phyloP scores from a whole-genome alignment of 208 protist genomes.

The Blechomonas ayalai region DNA sequence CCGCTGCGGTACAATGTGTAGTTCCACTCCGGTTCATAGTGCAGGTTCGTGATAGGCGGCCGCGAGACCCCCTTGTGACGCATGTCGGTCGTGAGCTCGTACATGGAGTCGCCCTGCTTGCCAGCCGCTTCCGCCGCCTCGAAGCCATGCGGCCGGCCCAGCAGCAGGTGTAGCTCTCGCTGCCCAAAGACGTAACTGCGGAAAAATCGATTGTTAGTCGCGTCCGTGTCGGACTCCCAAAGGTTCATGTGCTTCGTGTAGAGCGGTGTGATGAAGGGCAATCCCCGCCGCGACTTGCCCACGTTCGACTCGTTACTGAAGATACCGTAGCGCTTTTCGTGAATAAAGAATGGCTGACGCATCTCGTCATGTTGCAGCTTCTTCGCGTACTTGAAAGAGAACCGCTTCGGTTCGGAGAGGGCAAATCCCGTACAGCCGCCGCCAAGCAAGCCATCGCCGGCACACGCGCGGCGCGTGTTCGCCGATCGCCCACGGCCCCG shows the following conservation, averaged over 20 bases:
- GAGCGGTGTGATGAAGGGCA: slow-evolving; percentile 68
- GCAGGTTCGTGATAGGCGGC: slow-evolving; percentile 68
- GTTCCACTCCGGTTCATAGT: slow-evolving; percentile 79
- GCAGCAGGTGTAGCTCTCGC: slow-evolving; percentile 66
- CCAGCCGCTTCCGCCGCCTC: slow-evolving; percentile 47
- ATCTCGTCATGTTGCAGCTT: slow-evolving; percentile 74
- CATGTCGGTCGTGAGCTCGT: slow-evolving; percentile 61
- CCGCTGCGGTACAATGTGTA: slow-evolving; percentile 64
- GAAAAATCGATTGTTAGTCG: slow-evolving; percentile 77
- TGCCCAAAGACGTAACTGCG: slow-evolving; percentile 70
- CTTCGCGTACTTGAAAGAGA: slow-evolving; percentile 83
- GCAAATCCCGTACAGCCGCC: slow-evolving; percentile 9
- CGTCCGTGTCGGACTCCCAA: slow-evolving; percentile 87
- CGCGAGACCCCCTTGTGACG: slow-evolving; percentile 67
- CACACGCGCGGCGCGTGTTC: neutral
- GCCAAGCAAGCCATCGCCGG: neutral
- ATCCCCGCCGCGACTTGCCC: slow-evolving; percentile 50
- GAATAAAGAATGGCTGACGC: slow-evolving; percentile 74
- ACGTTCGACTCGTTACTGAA: slow-evolving; percentile 81
- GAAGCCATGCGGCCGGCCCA: slow-evolving; percentile 66
- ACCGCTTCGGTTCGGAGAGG: slow-evolving; percentile 37
- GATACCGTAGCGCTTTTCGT: slow-evolving; percentile 80
- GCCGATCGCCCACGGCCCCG: neutral
- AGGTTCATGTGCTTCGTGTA: slow-evolving; percentile 80
- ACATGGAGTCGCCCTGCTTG: slow-evolving; percentile 48